Evolutionary conservation across 306 rosid species (phyloP), one percentile per base, ranked within the genome.

Genomic region (Ormosia emarginata): DNA sequence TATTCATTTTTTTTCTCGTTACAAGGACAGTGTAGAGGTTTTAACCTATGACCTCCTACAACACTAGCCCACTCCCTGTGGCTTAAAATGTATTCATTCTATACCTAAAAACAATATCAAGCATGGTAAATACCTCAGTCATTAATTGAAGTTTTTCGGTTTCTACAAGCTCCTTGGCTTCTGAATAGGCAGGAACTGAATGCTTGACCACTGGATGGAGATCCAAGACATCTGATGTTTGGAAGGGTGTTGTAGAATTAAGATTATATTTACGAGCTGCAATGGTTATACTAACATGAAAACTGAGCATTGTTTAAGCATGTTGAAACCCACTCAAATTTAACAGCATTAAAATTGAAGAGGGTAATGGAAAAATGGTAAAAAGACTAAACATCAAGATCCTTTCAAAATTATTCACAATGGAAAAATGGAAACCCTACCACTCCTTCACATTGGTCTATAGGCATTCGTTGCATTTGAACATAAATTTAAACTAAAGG

Each of bases 141-240:
- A n/a, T n/a, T n/a, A 96, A 84, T 82, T 93, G 95, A 81, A 92
- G 88, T 85, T 96, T 96, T 62, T 98, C 99, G 2, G 98, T 92
- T 90, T 96, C 99, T 72, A 96, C 90, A 58, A 96, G 97, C 37
- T 96, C 97, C 89, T 96, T 96, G 71, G 99, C 99, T 91, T 96
- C 99, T 58, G 94, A 91, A 85, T 97, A 88, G 34, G 91, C 55
- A 59, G 99, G 99, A 84, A 95, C 92, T 17, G 98, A 93, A 88
- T 96, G 97, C 88, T 96, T 96, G 79, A 96, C 91, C 46, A 96
- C 98, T 3, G 99, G 98, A 84, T 90, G 92, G 59, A 96, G 82
- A 88, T 92, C 91, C 88, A 92, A 83, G 77, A 96, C 78, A 90
- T 96, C 98, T 65, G 92, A 87, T 66, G 91, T 73, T 82, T 91